Conservation (phyloP, 2,329 filamentous ascomycete genomes). For the Aspergillus japonicus region DNA sequence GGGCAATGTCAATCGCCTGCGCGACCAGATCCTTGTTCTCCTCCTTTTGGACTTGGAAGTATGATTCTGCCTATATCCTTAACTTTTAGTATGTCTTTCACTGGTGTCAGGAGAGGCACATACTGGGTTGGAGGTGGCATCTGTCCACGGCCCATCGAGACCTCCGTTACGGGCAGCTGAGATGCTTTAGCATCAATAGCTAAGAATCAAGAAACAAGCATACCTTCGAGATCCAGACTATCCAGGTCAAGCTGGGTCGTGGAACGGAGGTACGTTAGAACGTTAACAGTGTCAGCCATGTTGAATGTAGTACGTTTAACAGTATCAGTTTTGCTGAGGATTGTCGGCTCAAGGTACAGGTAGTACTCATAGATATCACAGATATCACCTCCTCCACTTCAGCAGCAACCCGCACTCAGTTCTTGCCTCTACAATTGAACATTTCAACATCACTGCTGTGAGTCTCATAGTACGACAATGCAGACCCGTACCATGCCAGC, state of each 20-base stretch:
- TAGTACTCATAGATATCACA: no score
- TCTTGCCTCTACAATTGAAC: no score
- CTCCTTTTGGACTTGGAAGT: background rate
- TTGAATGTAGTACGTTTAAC: no score
- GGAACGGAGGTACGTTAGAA: background rate
- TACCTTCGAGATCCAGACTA: background rate
- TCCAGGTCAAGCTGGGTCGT: background rate
- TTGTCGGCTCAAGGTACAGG: no score
- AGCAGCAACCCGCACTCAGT: no score
- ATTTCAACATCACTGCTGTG: no score
- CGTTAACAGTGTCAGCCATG: background rate
- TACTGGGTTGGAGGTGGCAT: background rate
- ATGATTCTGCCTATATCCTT: background rate
- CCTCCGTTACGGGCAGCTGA: background rate
- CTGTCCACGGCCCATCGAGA: background rate
- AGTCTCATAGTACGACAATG: no score
- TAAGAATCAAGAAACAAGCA: background rate
- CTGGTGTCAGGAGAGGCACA: background rate
- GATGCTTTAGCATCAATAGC: background rate
- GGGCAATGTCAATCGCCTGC: background rate
- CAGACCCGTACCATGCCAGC: background rate
- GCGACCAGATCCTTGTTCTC: background rate
- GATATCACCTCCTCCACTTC: no score
- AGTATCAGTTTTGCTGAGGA: no score
- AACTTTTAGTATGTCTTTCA: background rate